These are phyloP conservation scores for Cyclotella choctawhatcheeana DNA, from an alignment of 108 stramenopile genomes.

Conservation along the genomic window DNA sequence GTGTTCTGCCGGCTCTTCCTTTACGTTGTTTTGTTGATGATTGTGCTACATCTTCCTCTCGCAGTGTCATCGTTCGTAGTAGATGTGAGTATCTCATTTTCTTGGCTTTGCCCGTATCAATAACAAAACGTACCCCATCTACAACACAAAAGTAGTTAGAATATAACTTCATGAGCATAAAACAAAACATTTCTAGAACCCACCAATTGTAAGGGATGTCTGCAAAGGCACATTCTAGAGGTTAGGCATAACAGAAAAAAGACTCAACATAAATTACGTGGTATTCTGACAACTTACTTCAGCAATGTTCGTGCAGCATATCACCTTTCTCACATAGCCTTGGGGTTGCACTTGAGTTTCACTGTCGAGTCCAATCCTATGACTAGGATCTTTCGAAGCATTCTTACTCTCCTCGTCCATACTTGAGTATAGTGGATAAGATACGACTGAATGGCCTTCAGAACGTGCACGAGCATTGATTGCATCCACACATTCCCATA, in stretches of 20 bases:
- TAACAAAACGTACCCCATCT: slow-evolving; percentile 6
- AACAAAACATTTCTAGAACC: neutral
- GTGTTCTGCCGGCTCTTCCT: neutral
- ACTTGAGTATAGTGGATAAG: slow-evolving; percentile 2
- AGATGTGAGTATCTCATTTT: neutral
- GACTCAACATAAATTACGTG: neutral
- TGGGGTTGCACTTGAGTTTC: neutral
- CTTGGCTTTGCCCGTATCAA: slow-evolving; percentile 6
- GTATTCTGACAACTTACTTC: neutral
- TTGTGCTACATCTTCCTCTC: neutral
- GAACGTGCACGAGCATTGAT: neutral
- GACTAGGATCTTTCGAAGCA: slow-evolving; percentile 1
- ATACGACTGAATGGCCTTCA: neutral
- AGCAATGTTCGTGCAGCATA: slow-evolving; percentile 11
- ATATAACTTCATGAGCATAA: neutral
- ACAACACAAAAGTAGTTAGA: neutral
- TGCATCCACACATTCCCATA: slow-evolving; percentile 6
- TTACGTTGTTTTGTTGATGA: slow-evolving; percentile 1
- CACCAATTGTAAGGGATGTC: neutral
- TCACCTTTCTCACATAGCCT: neutral
- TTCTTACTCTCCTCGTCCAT: slow-evolving; percentile 7
- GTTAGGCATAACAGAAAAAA: neutral
- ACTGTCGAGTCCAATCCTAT: slow-evolving; percentile 5
- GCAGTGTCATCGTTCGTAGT: neutral
- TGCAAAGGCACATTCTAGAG: neutral